A percentile compares a stretch with the other conserved stretches of the same genome.
Conservation (phyloP, 2,329 filamentous ascomycete species). For the Plenodomus tracheiphilus region DNA sequence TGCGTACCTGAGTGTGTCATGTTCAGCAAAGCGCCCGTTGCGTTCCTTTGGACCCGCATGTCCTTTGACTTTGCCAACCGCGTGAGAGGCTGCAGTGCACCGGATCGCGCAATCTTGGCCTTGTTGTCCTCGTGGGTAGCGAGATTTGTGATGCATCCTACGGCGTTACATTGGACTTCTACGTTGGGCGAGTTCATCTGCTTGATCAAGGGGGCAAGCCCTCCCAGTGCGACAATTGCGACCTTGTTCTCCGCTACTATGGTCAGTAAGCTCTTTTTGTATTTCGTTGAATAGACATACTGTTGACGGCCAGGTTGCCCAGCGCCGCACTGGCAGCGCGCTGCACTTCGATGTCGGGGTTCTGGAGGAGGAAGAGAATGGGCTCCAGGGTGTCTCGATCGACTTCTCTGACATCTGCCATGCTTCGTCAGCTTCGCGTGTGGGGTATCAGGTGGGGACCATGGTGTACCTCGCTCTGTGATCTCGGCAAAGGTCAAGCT, state of each 20-base stretch:
- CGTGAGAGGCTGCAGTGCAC: conserved; percentile 87
- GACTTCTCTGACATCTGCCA: conserved; percentile 89
- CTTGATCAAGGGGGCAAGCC: conserved; percentile 86
- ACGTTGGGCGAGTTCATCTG: conserved; percentile 99
- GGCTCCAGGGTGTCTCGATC: conserved; percentile 93
- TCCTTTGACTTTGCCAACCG: conserved; percentile 94
- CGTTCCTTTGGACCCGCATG: conserved; percentile 97
- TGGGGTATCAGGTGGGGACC: not conserved
- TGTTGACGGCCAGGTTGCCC: conserved; percentile 95
- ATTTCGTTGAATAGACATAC: conserved; percentile 54
- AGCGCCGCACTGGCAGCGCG: conserved; percentile 93
- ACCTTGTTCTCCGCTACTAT: conserved; percentile 94
- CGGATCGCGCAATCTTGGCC: conserved; percentile 94
- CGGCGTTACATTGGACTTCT: conserved; percentile 98
- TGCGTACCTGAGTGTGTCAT: conserved; percentile 95
- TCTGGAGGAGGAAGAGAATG: conserved; percentile 93
- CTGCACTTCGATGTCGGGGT: conserved; percentile 95
- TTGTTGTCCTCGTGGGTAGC: conserved; percentile 99
- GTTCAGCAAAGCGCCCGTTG: conserved; percentile 92
- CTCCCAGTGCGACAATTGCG: conserved; percentile 88
- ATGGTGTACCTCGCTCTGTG: conserved; percentile 81
- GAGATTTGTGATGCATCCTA: conserved; percentile 97
- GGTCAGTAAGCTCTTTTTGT: conserved; percentile 46
- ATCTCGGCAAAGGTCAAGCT: conserved; percentile 99
- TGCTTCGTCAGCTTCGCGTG: conserved; percentile 17